Base-by-base conservation (phyloP, 2,329 filamentous ascomycete species). In the Alternaria sp. region DNA sequence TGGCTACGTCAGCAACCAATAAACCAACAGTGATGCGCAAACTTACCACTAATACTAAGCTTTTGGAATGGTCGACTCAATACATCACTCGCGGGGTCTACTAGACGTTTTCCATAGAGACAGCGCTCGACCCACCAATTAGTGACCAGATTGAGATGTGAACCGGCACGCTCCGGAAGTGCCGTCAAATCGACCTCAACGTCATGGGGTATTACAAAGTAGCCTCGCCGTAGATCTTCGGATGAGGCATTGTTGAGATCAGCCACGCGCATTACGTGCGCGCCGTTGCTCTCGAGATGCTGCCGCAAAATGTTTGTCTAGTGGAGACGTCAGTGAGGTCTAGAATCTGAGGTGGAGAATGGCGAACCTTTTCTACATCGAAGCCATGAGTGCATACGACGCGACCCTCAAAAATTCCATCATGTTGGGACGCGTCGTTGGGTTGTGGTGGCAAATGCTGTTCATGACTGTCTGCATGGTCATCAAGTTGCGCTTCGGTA, bases 71-170 rank as follows among this genome's bases (percentile, higher is more conserved):
- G 93, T 7, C 87, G 88, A 59, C 92, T 93, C 24, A 96, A 85
- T 41, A 91, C 84, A 74, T 95, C 88, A 5, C 87, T 83, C 52
- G 83, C 81, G 5, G 93, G 92, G 30, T 90, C 82, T 47, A 92
- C 83, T 68, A 94, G 86, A 26, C 80, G 81, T 77, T 92, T 95
- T 64, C 87, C 87, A 74, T 94, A 89, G 39, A 99, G 82, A 75
- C 94, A 98, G 48, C 88, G 88, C 79, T 99, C 95, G 53, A 99
- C 85, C 86, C 94, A 99, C 84, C 95, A 96, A 74, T 97, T 93
- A 11, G 93, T 98, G 32, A 96, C 88, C 55, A 83, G 54, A 53
- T 54, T 66, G 42, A 76, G 52, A 44, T 56, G 48, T 51, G 61
- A 54, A 52, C 68, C 81, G 63, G 81, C 78, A 22, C 66, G 62